These are phyloP conservation scores for Oryza meridionalis DNA, from an alignment of 176 grass and related monocot genomes.

Conservation along the genomic window DNA sequence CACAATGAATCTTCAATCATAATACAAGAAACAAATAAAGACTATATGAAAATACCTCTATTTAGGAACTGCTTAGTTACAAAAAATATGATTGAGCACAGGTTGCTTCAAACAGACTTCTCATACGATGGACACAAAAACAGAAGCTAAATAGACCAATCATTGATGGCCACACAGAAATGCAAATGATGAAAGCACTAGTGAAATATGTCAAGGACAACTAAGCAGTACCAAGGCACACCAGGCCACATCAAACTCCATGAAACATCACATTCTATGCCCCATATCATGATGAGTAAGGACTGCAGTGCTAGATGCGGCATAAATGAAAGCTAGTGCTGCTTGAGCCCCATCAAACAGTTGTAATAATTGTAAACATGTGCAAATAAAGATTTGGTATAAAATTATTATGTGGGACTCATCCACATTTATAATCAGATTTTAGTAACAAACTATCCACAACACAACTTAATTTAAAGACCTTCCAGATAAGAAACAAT, in stretches of 20 bases:
- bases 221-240: constrained; percentile 16
- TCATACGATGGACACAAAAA: neutral
- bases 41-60: neutral
- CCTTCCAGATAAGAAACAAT: constrained; percentile 1
- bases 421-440: neutral
- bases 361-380: constrained; percentile 31
- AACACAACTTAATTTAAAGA: constrained; percentile 5
- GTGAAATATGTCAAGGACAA: constrained; percentile 19
- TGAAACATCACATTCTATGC: constrained; percentile 13
- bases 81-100: constrained; percentile 24
- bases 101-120: constrained; percentile 20
- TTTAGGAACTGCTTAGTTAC: constrained; percentile 8
- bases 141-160: neutral
- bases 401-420: constrained; percentile 12
- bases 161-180: neutral
- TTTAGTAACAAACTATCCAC: neutral
- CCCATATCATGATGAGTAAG: constrained; percentile 32
- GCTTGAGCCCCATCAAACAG: constrained; percentile 18
- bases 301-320: constrained; percentile 13
- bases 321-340: constrained; percentile 20
- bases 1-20: neutral
- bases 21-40: neutral
- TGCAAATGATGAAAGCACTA: constrained; percentile 14
- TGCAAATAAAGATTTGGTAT: constrained; percentile 22
- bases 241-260: constrained; percentile 29